Percentiles rank a stretch among this genome's conserved stretches.
These are phyloP conservation scores for Quercus tomentella DNA, from an alignment of 331 rosid genomes.

Conservation along the genomic window DNA sequence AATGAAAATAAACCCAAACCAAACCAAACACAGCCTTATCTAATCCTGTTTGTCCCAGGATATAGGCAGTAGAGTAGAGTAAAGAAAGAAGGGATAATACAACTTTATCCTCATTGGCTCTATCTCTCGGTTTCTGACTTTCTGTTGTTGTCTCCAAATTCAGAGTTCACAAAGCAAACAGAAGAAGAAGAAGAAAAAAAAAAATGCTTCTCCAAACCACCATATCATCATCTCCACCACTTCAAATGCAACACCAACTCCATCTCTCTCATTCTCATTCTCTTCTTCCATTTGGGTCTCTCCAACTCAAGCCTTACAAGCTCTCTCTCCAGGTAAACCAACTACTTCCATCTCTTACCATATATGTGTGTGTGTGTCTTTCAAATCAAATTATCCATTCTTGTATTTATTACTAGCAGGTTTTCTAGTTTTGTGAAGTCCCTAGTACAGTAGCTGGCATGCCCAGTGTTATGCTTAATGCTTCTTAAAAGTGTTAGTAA, in stretches of 20 bases:
- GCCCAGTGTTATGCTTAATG: too few species aligned
- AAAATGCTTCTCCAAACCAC: constrained; percentile 7
- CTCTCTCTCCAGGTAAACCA: constrained; percentile 11
- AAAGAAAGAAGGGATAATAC: not conserved
- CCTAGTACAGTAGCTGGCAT: too few species aligned
- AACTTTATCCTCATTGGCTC: not conserved
- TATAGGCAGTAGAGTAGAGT: too few species aligned
- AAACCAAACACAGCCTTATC: too few species aligned
- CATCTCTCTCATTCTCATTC: not conserved
- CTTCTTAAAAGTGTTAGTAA: too few species aligned
- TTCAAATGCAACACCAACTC: not conserved
- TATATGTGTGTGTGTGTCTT: not conserved
- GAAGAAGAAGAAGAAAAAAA: too few species aligned
- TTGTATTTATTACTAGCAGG: too few species aligned
- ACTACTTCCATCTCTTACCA: not conserved
- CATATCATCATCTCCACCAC: not conserved
- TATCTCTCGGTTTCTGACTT: too few species aligned
- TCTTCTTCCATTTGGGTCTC: not conserved
- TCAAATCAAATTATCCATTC: too few species aligned
- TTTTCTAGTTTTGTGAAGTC: too few species aligned
- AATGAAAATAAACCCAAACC: too few species aligned
- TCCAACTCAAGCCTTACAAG: constrained; percentile 13
- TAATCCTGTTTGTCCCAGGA: too few species aligned
- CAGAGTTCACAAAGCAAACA: not conserved
- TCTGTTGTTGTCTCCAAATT: not conserved